Base-by-base conservation (phyloP, 805 yeast genomes). In the Henningerozyma blattae region DNA sequence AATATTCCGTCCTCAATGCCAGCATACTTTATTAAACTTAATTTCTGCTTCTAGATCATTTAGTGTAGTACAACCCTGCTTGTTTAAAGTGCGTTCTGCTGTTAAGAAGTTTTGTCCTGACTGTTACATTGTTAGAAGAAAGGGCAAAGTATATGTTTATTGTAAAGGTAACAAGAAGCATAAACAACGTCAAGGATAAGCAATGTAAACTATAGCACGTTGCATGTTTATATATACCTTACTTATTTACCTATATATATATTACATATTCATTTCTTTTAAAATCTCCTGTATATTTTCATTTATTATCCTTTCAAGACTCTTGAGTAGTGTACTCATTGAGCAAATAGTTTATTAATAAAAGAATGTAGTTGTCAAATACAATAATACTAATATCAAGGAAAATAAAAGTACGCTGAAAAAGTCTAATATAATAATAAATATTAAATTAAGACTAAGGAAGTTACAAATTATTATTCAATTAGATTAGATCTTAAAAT, bases 131-230 rank as follows among this genome's bases (percentile, higher is more conserved):
- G 95, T 91, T 9, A 80, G 93, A 61, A 79, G 97, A 60, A 91
- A 87, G 62, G 98, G 98, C 28, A 70, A 91, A 50, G 89, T 87
- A 10, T 85, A 84, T 44, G 94, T 91, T 27, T 78, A 83, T 54
- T 89, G 98, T 68, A 91, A 87, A 58, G 68, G 91, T 31, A 84
- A 87, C 56, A 85, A 86, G 42, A 85, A 84, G 56, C 97, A 87
- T 61, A 87, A 87, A 61, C 96, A 87, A 61, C 83, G 94, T 59
- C 95, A 84, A 59, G 84, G 84, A 46, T 77, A 56, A 53, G 15
- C 10, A 15, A 27, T 8, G 15, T 8, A 24, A 19, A 17, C 5
- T 19, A 30, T 19, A 15, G 13, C 18, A 14, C 13, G 25, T 15
- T 18, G 18, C 7, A 20, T 18, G 14, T 25, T n/a, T 16, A 9